A percentile compares a stretch with the other conserved stretches of the same genome.
Conservation (phyloP, 805 yeast species). For the Sugiyamaella americana region DNA sequence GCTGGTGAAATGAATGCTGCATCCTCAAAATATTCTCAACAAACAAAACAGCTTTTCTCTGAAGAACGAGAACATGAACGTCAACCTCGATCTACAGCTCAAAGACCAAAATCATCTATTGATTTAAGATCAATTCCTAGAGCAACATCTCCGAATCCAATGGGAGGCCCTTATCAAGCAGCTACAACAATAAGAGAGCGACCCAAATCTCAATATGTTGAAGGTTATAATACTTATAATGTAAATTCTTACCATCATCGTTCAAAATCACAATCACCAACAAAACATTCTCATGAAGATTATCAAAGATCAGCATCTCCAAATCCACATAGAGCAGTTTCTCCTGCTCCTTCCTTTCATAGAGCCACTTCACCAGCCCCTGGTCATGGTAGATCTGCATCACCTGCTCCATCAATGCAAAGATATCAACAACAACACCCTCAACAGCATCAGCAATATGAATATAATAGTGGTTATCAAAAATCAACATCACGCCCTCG, state of each 20-base stretch:
- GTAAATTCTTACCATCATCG: constrained; percentile 9
- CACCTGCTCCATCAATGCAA: constrained; percentile 2
- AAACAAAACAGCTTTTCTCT: constrained; percentile 14
- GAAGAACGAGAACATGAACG: neutral
- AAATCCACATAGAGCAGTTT: constrained; percentile 3
- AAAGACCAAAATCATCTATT: constrained; percentile 20
- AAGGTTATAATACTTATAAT: constrained; percentile 6
- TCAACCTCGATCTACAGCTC: constrained; percentile 8
- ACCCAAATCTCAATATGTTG: constrained; percentile 16
- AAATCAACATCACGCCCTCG: constrained; percentile 18
- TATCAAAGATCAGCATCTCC: constrained; percentile 7
- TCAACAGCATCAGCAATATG: neutral
- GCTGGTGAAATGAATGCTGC: constrained; percentile 39
- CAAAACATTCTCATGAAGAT: constrained; percentile 9
- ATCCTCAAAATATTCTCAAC: constrained; percentile 23
- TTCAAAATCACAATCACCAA: constrained; percentile 18
- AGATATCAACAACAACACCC: constrained; percentile 1
- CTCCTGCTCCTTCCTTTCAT: neutral
- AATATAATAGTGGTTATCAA: constrained; percentile 9
- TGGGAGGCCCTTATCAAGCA: neutral
- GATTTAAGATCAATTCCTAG: constrained; percentile 13
- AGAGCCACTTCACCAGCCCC: neutral
- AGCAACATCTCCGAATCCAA: constrained; percentile 4
- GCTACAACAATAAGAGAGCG: constrained; percentile 13
- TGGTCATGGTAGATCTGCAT: neutral